Evolutionary conservation across 345 rosid species (phyloP).

Genomic region (Kandelia obovata): DNA sequence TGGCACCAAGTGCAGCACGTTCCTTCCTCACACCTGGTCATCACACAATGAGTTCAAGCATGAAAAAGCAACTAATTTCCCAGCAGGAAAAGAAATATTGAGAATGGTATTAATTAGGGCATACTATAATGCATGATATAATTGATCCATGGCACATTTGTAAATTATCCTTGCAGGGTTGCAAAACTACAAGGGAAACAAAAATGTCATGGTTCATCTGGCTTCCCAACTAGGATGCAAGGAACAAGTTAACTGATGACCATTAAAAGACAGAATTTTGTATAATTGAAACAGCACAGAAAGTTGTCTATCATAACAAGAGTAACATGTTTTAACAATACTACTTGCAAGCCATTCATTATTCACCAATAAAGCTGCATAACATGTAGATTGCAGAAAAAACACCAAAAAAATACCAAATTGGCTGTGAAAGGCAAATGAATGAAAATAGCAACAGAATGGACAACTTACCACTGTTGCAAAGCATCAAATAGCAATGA

Average conservation of each 20-base stretch:
- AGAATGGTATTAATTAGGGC: too few relatives aligned
- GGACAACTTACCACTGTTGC: slow-evolving; percentile 63
- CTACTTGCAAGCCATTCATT: not conserved
- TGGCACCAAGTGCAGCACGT: slow-evolving; percentile 87
- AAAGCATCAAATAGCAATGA: slow-evolving; percentile 96
- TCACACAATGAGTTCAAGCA: not conserved
- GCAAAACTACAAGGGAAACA: too few relatives aligned
- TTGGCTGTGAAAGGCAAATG: not conserved
- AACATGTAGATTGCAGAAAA: not conserved
- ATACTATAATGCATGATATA: too few relatives aligned
- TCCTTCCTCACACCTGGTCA: slow-evolving; percentile 77
- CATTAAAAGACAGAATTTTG: too few relatives aligned
- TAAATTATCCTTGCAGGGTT: too few relatives aligned
- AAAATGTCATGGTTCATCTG: too few relatives aligned
- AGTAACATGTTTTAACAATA: too few relatives aligned
- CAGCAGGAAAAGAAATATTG: not conserved
- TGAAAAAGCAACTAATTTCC: not conserved
- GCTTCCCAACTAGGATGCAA: too few relatives aligned
- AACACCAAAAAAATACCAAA: not conserved
- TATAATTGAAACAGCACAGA: too few relatives aligned
- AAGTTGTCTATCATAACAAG: too few relatives aligned
- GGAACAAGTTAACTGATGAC: too few relatives aligned
- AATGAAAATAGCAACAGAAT: slow-evolving; percentile 9
- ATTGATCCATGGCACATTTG: too few relatives aligned
- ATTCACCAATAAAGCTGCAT: not conserved